Evolutionary conservation across 805 yeast species (phyloP), one percentile per base, ranked within the genome.

Genomic region (Candida ipomoeae): DNA sequence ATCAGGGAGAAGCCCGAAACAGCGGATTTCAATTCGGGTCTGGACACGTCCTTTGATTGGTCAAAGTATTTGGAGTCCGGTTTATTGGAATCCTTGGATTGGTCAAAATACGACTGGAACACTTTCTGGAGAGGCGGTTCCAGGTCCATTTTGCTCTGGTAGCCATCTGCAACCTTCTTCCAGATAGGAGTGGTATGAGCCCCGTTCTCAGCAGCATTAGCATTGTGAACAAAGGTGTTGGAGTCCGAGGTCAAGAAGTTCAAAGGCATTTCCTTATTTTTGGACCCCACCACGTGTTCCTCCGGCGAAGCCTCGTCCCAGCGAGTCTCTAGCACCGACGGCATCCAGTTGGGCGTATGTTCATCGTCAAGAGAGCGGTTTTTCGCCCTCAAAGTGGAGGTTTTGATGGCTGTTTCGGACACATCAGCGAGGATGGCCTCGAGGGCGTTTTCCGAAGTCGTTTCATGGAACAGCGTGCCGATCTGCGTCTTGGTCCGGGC

Each of bases 281-380:
- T 29, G 14, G n/a, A 36, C 13, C 29, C 8, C 6, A 10, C 38
- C 20, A 15, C 14, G 5, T 32, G 44, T 20, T 38, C 46, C 21
- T 23, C 34, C 35, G 44, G 10, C n/a, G 37, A 36, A 32, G 31
- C n/a, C n/a, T 54, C 55, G 33, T 52, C 58, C 76, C 77, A 73
- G 48, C 63, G 64, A 6, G 66, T 73, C 29, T 60, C 62, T 48
- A 73, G 64, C 36, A 62, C 74, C 11, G 65, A 51, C 0, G 77
- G 77, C 76, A 73, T 73, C 78, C 77, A 73, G 34, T 65, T 67
- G 0, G 76, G 76, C 3, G 77, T 72, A 32, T 49, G 33, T 11
- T 50, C 26, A 20, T 38, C 26, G 14, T 38, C 40, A 18, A 14
- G 11, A 13, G 40, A 20, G 26, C 33, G 32, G 14, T 4, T 31